These are phyloP conservation scores for Saccharata proteae DNA, from an alignment of 2,329 filamentous ascomycete genomes.

Conservation along the genomic window DNA sequence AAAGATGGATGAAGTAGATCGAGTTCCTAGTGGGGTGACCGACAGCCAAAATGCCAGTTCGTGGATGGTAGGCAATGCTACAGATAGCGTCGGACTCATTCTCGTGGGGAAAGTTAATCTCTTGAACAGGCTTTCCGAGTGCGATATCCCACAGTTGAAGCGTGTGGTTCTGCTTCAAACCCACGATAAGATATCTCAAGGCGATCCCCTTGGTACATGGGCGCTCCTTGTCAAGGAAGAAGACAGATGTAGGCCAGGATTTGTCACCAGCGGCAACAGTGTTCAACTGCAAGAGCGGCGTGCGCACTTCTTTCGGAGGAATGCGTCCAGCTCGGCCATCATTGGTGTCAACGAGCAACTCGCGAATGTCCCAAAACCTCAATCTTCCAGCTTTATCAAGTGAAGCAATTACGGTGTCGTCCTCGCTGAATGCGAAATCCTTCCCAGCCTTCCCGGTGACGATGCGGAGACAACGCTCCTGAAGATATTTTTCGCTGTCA, in stretches of 20 bases:
- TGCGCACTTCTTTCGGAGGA: slow-evolving; percentile 60
- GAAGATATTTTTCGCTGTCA: slow-evolving; percentile 77
- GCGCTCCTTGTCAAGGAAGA: slow-evolving; percentile 91
- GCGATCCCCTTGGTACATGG: slow-evolving; percentile 85
- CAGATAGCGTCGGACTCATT: slow-evolving; percentile 97
- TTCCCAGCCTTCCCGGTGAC: slow-evolving; percentile 96
- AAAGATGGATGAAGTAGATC: slow-evolving; percentile 92
- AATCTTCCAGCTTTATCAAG: slow-evolving; percentile 93
- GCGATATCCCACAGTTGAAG: slow-evolving; percentile 97
- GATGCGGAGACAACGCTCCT: slow-evolving; percentile 81
- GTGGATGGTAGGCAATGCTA: slow-evolving; percentile 87
- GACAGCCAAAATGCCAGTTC: slow-evolving; percentile 84
- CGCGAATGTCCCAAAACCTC: slow-evolving; percentile 95
- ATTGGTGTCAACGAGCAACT: slow-evolving; percentile 40
- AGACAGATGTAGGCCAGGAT: slow-evolving; percentile 90
- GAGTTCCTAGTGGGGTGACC: slow-evolving; percentile 96
- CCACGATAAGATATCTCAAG: slow-evolving; percentile 88
- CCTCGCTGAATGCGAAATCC: slow-evolving; percentile 95
- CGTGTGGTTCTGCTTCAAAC: slow-evolving; percentile 98
- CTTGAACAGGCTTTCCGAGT: slow-evolving; percentile 88
- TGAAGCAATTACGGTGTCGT: slow-evolving; percentile 87
- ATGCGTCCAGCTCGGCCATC: slow-evolving; percentile 19
- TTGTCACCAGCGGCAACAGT: slow-evolving; percentile 84
- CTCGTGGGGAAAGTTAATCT: slow-evolving; percentile 90
- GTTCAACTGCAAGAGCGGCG: slow-evolving; percentile 73